Base-by-base conservation (phyloP, 2,329 filamentous ascomycete genomes). In the Xylariales sp. region DNA sequence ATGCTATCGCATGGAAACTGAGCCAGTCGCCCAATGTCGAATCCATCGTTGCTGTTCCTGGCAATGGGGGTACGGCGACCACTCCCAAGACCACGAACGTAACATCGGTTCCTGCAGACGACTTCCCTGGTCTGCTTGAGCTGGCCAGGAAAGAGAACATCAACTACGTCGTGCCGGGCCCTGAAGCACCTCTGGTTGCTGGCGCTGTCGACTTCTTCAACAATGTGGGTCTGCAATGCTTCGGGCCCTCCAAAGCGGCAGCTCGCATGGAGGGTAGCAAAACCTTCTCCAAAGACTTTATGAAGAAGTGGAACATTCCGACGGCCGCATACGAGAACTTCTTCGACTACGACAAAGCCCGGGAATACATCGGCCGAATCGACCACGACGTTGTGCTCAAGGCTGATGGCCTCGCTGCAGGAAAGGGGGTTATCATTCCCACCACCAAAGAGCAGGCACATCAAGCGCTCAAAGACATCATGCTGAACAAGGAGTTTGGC, bases 251-350 rank as follows among this genome's bases (percentile, higher is more conserved):
- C 43, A 82, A 86, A 66, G 80, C 80, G 36, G 91, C 93, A 16
- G 90, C 93, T 14, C 78, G 79, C 32, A 88, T 98, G 77, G 93
- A 98, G 66, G 93, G 93, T 46, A 94, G 87, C 69, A 98, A 98
- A 73, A 87, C 91, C 9, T 97, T 94, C 64, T 89, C 87, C 47
- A 98, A 98, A 63, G 90, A 97, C 64, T 97, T 97, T 60, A 98
- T 97, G 93, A 84, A 86, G 64, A 82, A 84, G 51, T 81, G 95
- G 67, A 76, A 77, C 55, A 95, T 98, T 54, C 90, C 91, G 27
- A 97, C 93, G 1, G 93, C 93, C 12, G 80, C 78, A 28, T 97
- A 95, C 68, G 80, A 84, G 63, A 96, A 94, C 69, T 96, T 97
- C 60, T 80, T 74, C 61, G 75, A 86, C 55, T 90, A 86, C 63